phyloP scores from a whole-genome alignment of 2,329 filamentous ascomycete genomes.

The Colletotrichum gigasporum region DNA sequence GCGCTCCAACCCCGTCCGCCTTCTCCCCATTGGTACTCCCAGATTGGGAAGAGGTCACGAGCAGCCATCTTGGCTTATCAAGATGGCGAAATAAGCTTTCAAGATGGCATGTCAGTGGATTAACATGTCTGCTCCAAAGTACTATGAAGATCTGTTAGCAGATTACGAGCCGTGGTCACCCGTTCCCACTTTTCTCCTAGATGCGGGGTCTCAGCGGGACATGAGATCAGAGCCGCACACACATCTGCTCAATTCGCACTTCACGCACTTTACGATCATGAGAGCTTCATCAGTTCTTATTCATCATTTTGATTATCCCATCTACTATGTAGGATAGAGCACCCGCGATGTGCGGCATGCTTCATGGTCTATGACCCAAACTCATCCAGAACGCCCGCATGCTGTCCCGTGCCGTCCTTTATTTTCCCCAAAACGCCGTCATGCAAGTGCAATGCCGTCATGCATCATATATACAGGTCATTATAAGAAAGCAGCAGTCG shows the following conservation, averaged over 20 bases:
- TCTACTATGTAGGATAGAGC: background rate
- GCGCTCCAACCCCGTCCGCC: no score
- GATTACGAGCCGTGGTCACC: background rate
- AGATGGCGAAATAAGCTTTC: slow-evolving; percentile 3
- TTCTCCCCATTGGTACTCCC: background rate
- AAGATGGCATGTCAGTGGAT: background rate
- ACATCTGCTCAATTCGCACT: background rate
- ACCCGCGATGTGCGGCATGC: slow-evolving; percentile 3
- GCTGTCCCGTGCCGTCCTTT: slow-evolving; percentile 23
- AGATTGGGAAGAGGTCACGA: slow-evolving; percentile 11
- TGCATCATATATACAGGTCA: slow-evolving; percentile 31
- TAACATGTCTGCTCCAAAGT: background rate
- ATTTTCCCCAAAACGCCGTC: slow-evolving; percentile 22
- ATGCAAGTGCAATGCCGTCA: slow-evolving; percentile 20
- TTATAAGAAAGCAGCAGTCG: no score
- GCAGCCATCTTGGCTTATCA: background rate
- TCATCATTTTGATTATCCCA: background rate
- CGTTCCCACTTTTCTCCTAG: slow-evolving; percentile 10
- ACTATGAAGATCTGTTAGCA: background rate
- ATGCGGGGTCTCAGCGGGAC: slow-evolving; percentile 18
- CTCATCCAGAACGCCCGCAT: slow-evolving; percentile 24
- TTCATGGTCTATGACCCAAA: slow-evolving; percentile 10
- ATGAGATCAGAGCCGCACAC: slow-evolving; percentile 8
- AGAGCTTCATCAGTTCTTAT: background rate
- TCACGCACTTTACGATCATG: background rate